Evolutionary conservation across 345 rosid species (phyloP).

Genomic region (Murraya koenigii): DNA sequence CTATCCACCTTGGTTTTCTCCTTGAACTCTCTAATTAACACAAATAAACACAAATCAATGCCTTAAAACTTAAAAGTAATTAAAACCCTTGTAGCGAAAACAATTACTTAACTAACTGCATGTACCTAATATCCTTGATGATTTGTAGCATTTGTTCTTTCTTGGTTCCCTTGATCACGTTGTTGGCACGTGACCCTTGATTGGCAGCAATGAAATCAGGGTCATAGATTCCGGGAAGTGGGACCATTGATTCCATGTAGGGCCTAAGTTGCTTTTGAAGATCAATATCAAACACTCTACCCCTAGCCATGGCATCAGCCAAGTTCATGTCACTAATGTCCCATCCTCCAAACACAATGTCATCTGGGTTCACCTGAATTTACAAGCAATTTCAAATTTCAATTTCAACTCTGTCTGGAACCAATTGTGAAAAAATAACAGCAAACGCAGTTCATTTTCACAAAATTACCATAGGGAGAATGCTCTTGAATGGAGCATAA

Average conservation of each 20-base stretch:
- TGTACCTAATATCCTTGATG: constrained; percentile 83
- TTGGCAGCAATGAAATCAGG: constrained; percentile 98
- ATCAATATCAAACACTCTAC: constrained; percentile 85
- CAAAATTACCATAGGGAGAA: constrained; percentile 78
- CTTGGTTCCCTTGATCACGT: constrained; percentile 80
- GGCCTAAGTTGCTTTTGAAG: constrained; percentile 92
- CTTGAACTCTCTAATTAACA: constrained; percentile 74
- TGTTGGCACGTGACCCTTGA: constrained; percentile 91
- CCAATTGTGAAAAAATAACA: background rate
- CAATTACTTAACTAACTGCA: background rate
- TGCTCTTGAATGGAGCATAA: constrained; percentile 95
- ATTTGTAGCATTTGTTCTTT: constrained; percentile 78
- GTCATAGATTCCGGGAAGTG: constrained; percentile 88
- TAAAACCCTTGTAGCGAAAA: background rate
- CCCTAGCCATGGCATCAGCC: constrained; percentile 98
- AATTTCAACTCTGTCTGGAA: background rate
- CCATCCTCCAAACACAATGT: constrained; percentile 96
- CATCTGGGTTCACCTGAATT: constrained; percentile 83
- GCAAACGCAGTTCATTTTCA: background rate
- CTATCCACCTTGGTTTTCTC: constrained; percentile 79
- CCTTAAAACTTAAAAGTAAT: background rate
- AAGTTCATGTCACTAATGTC: constrained; percentile 95
- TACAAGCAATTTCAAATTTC: background rate
- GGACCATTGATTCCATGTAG: constrained; percentile 90
- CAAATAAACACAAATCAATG: background rate